Conservation (phyloP, 352 stramenopile species). For the Phytophthora agathidicida region DNA sequence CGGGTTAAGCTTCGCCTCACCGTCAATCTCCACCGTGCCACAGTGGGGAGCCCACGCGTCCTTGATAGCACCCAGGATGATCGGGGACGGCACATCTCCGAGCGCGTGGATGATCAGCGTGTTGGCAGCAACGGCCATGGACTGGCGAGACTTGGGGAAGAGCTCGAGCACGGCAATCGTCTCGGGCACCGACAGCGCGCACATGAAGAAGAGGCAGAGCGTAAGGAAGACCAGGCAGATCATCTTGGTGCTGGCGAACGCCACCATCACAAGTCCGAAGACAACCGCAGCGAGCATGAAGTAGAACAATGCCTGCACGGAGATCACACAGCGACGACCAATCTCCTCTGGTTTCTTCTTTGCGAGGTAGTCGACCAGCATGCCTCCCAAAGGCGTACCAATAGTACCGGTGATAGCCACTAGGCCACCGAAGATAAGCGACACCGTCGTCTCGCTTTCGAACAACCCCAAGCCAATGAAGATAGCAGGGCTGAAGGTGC, state of each 20-base stretch:
- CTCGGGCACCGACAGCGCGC: constrained; percentile 72
- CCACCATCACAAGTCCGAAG: constrained; percentile 70
- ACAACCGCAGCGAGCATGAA: constrained; percentile 62
- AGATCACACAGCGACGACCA: constrained; percentile 53
- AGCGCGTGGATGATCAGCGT: constrained; percentile 93
- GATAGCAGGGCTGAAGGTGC: constrained; percentile 88
- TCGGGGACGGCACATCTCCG: constrained; percentile 94
- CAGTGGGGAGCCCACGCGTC: constrained; percentile 92
- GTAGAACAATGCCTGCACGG: constrained; percentile 72
- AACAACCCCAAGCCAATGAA: constrained; percentile 92
- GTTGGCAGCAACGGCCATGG: constrained; percentile 92
- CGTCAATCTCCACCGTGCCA: constrained; percentile 70
- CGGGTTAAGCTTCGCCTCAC: constrained; percentile 64
- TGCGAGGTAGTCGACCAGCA: constrained; percentile 68
- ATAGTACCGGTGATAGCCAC: constrained; percentile 87
- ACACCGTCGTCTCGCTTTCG: constrained; percentile 79
- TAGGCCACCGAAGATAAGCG: constrained; percentile 87
- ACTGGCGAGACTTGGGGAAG: constrained; percentile 85
- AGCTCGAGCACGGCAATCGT: constrained; percentile 91
- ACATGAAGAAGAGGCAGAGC: constrained; percentile 79
- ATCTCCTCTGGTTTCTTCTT: constrained; percentile 39
- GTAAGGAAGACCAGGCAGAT: constrained; percentile 75
- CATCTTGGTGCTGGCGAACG: constrained; percentile 50
- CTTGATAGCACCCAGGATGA: constrained; percentile 93
- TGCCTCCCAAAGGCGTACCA: constrained; percentile 87